These are phyloP conservation scores for Aplosporella prunicola DNA, from an alignment of 2,329 filamentous ascomycete genomes.

Conservation along the genomic window DNA sequence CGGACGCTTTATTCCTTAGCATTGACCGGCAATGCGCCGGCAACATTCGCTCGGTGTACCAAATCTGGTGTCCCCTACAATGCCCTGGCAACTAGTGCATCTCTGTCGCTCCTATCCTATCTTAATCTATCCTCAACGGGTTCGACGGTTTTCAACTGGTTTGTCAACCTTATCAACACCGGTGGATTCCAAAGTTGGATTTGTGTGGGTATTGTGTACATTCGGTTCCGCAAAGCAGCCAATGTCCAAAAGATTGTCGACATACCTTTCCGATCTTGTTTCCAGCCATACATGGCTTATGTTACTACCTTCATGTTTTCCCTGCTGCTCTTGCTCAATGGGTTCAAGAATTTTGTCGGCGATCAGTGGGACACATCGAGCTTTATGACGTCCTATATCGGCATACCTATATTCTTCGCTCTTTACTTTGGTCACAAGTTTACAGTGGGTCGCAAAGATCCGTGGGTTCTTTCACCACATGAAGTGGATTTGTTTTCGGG, in stretches of 20 bases:
- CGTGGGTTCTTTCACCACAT: too few species aligned
- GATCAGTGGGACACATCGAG: slow-evolving; percentile 3
- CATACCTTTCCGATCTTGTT: background rate
- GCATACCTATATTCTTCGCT: slow-evolving; percentile 25
- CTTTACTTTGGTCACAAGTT: slow-evolving; percentile 28
- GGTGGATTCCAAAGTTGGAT: slow-evolving; percentile 1
- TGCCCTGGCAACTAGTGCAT: background rate
- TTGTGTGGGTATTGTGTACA: slow-evolving; percentile 1
- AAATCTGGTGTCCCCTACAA: background rate
- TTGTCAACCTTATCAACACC: slow-evolving; percentile 4
- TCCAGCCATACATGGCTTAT: slow-evolving; percentile 6
- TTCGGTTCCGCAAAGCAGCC: slow-evolving; percentile 43
- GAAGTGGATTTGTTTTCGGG: too few species aligned
- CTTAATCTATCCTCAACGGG: background rate
- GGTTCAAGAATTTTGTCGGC: slow-evolving; percentile 6
- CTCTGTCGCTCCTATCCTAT: slow-evolving; percentile 14
- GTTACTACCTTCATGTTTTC: background rate
- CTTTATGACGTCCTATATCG: slow-evolving; percentile 16
- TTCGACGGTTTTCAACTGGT: slow-evolving; percentile 5
- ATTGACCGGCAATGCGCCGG: background rate
- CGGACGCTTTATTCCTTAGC: background rate
- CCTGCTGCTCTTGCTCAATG: slow-evolving; percentile 2
- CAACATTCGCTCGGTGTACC: background rate
- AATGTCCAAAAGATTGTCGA: slow-evolving; percentile 37
- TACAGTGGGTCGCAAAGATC: too few species aligned